A percentile compares a stretch with the other conserved stretches of the same genome.
Conservation (phyloP, 495 filamentous ascomycete species). For the Neurospora africana region DNA sequence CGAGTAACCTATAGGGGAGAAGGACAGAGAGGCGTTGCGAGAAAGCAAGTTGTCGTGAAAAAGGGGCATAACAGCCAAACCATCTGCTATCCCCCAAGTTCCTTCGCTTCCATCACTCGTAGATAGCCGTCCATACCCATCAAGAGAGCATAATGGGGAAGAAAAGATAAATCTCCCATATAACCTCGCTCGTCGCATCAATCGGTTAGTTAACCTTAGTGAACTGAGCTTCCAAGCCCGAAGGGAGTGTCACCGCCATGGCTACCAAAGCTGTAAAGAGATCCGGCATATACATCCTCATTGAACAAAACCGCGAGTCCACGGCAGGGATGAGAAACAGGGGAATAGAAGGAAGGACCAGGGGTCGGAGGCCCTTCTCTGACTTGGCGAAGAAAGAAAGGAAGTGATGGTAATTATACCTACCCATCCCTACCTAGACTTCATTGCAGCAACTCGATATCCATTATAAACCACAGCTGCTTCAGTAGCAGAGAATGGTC, state of each 20-base stretch:
- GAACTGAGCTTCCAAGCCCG: constrained; percentile 15
- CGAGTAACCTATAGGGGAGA: no score
- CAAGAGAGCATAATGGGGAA: no score
- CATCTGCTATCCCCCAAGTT: no score
- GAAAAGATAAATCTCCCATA: constrained; percentile 12
- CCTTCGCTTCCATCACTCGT: no score
- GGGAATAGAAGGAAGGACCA: not conserved
- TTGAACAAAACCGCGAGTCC: not conserved
- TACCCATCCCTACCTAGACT: not conserved
- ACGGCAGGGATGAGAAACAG: not conserved
- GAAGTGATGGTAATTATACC: not conserved
- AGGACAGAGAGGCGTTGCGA: no score
- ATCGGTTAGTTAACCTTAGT: constrained; percentile 31
- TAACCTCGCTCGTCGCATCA: constrained; percentile 29
- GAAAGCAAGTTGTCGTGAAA: no score
- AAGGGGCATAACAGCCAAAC: no score
- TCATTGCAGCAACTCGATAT: not conserved
- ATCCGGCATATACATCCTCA: not conserved
- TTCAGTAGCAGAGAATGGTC: not conserved
- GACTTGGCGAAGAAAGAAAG: not conserved
- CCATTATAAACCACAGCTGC: not conserved
- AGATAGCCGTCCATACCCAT: no score
- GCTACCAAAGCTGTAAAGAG: not conserved
- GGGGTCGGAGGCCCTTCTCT: not conserved
- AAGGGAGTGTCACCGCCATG: not conserved